Evolutionary conservation across 495 filamentous ascomycete species (phyloP).

Genomic region (Aspergillus incahuasiensis): DNA sequence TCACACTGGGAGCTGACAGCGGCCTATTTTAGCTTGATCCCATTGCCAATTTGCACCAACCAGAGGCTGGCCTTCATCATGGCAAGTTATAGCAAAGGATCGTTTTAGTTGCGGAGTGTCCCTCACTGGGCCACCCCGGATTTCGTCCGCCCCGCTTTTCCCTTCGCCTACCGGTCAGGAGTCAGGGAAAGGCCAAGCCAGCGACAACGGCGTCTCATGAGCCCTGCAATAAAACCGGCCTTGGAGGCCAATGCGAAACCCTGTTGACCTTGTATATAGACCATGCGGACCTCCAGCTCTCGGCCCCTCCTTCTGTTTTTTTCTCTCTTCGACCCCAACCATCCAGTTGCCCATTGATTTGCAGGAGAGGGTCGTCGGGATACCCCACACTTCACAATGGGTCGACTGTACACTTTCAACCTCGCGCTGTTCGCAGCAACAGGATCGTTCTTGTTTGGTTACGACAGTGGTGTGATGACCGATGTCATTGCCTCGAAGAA

Average conservation of each 20-base stretch:
- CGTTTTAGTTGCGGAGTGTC: neutral
- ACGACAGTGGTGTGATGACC: constrained; percentile 53
- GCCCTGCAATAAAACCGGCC: constrained; percentile 1
- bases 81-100: neutral
- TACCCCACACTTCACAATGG: constrained; percentile 29
- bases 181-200: neutral
- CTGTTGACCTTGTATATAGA: constrained; percentile 14
- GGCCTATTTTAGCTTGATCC: neutral
- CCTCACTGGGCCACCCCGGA: constrained; percentile 14
- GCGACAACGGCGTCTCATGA: neutral
- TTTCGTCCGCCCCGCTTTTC: constrained; percentile 14
- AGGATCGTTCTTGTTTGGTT: constrained; percentile 52
- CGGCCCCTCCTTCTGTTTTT: neutral
- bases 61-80: neutral
- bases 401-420: constrained; percentile 38
- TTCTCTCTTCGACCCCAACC: neutral
- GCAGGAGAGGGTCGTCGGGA: neutral
- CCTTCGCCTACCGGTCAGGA: constrained; percentile 7
- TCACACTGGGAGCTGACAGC: neutral
- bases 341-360: neutral
- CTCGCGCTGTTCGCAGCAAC: constrained; percentile 43
- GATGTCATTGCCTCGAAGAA: constrained; percentile 49
- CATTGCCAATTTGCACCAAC: constrained; percentile 11
- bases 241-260: constrained; percentile 3
- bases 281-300: constrained; percentile 3